phyloP scores from a whole-genome alignment of 1,284 basidiomycete species.

The Sanghuangporus sanghuang region DNA sequence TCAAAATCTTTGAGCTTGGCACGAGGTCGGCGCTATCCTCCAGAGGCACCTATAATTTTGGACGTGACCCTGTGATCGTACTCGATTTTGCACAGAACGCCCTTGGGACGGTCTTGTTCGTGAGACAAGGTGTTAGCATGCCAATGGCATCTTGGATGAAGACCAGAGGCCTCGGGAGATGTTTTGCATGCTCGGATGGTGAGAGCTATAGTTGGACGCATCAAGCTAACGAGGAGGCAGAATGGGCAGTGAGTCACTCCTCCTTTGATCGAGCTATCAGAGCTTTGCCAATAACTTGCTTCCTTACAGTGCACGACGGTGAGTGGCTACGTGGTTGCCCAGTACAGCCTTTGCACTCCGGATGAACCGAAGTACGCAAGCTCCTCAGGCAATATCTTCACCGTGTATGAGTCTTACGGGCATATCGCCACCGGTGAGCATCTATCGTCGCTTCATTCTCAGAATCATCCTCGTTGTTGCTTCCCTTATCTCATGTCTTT shows the following conservation, averaged over 20 bases:
- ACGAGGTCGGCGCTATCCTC: constrained; percentile 48
- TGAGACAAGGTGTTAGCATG: constrained; percentile 36
- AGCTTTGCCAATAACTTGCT: constrained; percentile 4
- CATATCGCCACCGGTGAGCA: constrained; percentile 51
- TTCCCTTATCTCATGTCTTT: constrained; percentile 1
- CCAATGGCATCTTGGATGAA: constrained; percentile 57
- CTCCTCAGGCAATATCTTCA: constrained; percentile 61
- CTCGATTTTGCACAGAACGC: constrained; percentile 53
- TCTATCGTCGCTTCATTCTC: neutral
- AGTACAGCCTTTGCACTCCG: constrained; percentile 52
- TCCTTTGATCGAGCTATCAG: neutral
- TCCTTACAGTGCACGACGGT: constrained; percentile 47
- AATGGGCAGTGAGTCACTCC: constrained; percentile 57
- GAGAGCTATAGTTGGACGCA: constrained; percentile 62
- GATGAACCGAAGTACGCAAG: constrained; percentile 46
- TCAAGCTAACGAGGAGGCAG: constrained; percentile 45
- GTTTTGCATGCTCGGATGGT: constrained; percentile 50
- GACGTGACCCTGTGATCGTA: constrained; percentile 42
- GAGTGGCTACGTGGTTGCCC: constrained; percentile 50
- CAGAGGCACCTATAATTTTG: constrained; percentile 35
- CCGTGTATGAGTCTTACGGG: constrained; percentile 52
- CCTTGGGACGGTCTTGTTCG: constrained; percentile 53
- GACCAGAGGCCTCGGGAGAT: constrained; percentile 61
- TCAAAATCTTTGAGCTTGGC: constrained; percentile 53
- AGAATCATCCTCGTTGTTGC: neutral